phyloP scores from a whole-genome alignment of 345 rosid genomes.

The Eucalyptus shirleyi region DNA sequence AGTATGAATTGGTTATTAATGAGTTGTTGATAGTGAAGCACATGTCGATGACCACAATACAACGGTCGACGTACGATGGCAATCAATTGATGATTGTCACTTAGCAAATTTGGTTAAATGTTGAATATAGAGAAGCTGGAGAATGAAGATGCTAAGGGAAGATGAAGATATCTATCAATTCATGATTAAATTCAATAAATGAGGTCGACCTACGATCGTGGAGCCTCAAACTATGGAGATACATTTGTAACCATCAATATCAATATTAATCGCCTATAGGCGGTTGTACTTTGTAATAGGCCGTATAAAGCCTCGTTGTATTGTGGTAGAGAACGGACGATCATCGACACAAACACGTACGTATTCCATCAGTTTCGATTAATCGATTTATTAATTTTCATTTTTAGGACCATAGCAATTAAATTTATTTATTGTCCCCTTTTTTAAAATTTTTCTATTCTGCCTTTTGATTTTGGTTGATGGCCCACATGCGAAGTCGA shows the following conservation, averaged over 20 bases:
- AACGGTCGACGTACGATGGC: not conserved
- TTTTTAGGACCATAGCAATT: not conserved
- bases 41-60: not conserved
- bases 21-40: not conserved
- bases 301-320: not conserved
- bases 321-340: not conserved
- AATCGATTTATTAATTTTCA: no score
- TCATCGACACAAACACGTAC: not conserved
- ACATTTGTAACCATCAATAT: not conserved
- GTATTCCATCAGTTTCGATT: not conserved
- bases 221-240: not conserved
- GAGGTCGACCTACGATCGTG: not conserved
- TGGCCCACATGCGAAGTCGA: not conserved
- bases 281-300: not conserved
- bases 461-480: not conserved
- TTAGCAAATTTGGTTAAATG: not conserved
- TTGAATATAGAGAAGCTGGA: not conserved
- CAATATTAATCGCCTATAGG: not conserved
- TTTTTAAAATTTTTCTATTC: not conserved
- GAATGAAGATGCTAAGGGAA: not conserved
- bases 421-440: not conserved
- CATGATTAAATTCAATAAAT: not conserved
- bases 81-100: not conserved
- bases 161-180: not conserved
- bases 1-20: not conserved